Conservation (phyloP, 1,284 basidiomycete species). For the Sparassis latifolia region DNA sequence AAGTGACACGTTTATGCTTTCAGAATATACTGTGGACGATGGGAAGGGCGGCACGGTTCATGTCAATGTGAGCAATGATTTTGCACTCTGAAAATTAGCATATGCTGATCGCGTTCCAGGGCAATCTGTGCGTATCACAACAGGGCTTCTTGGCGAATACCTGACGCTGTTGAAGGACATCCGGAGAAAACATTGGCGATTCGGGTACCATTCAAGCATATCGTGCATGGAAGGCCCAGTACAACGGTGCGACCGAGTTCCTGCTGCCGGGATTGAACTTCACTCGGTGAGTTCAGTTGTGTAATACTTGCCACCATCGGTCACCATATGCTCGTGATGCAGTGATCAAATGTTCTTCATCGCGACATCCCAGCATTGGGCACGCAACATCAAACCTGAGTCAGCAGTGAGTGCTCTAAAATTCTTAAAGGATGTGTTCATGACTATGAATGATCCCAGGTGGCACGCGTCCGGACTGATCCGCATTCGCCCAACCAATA, state of each 20-base stretch:
- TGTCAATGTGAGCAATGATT: conserved; percentile 64
- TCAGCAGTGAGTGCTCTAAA: conserved; percentile 45
- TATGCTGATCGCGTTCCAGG: conserved; percentile 33
- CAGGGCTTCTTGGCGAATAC: conserved; percentile 4
- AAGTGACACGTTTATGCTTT: neutral
- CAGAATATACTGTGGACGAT: conserved; percentile 79
- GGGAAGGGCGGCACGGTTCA: conserved; percentile 79
- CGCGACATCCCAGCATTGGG: conserved; percentile 77
- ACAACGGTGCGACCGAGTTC: conserved; percentile 53
- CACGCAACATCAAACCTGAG: conserved; percentile 65
- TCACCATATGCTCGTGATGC: neutral
- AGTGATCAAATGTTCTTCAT: conserved; percentile 92
- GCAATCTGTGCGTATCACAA: conserved; percentile 52
- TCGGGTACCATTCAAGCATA: conserved; percentile 80
- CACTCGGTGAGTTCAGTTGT: conserved; percentile 42
- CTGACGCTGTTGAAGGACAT: conserved; percentile 42
- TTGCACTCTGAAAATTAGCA: neutral
- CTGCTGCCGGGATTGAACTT: conserved; percentile 80
- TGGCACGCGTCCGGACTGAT: conserved; percentile 78
- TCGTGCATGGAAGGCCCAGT: conserved; percentile 81
- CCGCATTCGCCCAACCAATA: conserved; percentile 81
- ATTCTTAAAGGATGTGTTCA: neutral
- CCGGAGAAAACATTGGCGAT: conserved; percentile 89
- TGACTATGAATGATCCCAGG: conserved; percentile 34
- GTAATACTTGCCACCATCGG: neutral